A percentile compares a stretch with the other conserved stretches of the same genome.
These are phyloP conservation scores for Ceratopteris richardii DNA, from an alignment of 75 land plant genomes.

Conservation along the genomic window DNA sequence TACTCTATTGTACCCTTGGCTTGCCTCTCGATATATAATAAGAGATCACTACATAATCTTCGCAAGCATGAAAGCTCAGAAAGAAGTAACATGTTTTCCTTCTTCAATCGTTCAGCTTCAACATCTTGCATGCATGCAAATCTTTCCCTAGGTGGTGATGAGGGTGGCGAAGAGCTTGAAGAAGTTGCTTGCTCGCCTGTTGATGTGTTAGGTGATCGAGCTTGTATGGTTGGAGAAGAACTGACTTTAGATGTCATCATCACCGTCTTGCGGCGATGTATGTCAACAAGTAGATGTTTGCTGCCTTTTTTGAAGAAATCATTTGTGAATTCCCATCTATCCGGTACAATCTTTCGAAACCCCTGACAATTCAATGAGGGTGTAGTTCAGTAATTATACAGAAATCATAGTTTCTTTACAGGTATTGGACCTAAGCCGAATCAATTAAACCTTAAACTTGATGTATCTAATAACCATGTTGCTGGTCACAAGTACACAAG, in stretches of 20 bases:
- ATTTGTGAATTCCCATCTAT: constrained; percentile 91
- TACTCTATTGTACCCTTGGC: constrained; percentile 8
- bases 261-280: constrained; percentile 60
- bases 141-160: constrained; percentile 14
- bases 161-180: constrained; percentile 22
- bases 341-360: constrained; percentile 75
- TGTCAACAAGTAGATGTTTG: constrained; percentile 63
- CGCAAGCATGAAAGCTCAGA: constrained; percentile 57
- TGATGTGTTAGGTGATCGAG: neutral
- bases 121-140: constrained; percentile 12
- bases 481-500: too few relatives aligned
- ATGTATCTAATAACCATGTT: too few relatives aligned
- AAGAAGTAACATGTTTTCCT: constrained; percentile 31
- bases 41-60: constrained; percentile 38
- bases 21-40: constrained; percentile 32
- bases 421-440: too few relatives aligned
- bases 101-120: constrained; percentile 40
- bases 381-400: too few relatives aligned
- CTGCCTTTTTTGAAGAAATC: constrained; percentile 68
- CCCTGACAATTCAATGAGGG: too few relatives aligned
- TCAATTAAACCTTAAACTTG: too few relatives aligned
- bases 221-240: constrained; percentile 14
- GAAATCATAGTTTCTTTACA: too few relatives aligned
- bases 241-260: constrained; percentile 19
- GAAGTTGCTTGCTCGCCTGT: constrained; percentile 32